Evolutionary conservation across 2,329 filamentous ascomycete genomes (phyloP), one percentile per base, ranked within the genome.

Genomic region (Calonectria pseudoreteaudii): DNA sequence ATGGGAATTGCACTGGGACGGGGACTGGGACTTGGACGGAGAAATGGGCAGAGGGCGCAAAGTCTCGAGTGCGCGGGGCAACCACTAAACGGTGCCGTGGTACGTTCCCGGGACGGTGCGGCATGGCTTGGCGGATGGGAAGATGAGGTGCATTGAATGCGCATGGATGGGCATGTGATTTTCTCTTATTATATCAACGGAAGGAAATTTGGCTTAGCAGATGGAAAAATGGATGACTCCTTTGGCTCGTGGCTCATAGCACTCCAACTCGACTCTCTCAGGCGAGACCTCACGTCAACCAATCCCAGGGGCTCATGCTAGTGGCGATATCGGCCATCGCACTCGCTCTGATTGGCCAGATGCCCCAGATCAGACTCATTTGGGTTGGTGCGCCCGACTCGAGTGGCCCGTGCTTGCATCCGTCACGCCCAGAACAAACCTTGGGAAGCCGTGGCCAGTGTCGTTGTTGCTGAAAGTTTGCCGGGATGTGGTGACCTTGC

Each of bases 321-420:
- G 77, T 78, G 74, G 77, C 77, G 77, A 78, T 78, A 78, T 78
- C 77, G 76, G 77, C 76, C 76, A 78, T 77, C 76, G 74, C 47
- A 30, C 28, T 18, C 1, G 0, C 13, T 4, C 49, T 76, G 41
- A 77, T 78, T 77, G 77, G 76, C n/a, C 16, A 67, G 16, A 30
- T 18, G 31, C 28, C 23, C 36, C 66, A 74, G 66, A 69, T 67
- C 30, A 34, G 65, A 44, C 56, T 52, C 53, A 34, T 70, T 68
- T 71, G 69, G 70, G 47, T 66, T 74, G 67, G 71, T 58, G 70
- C 41, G 53, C 68, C 66, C 47, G 30, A 44, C 18, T 52, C 34
- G 13, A 16, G 34, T 76, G 77, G 74, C 69, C 76, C 75, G 75
- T 77, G 76, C 74, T 31, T 30, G 28, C 49, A 30, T 41, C 67